phyloP scores from a whole-genome alignment of 1,284 basidiomycete species.

The Malassezia equina region DNA sequence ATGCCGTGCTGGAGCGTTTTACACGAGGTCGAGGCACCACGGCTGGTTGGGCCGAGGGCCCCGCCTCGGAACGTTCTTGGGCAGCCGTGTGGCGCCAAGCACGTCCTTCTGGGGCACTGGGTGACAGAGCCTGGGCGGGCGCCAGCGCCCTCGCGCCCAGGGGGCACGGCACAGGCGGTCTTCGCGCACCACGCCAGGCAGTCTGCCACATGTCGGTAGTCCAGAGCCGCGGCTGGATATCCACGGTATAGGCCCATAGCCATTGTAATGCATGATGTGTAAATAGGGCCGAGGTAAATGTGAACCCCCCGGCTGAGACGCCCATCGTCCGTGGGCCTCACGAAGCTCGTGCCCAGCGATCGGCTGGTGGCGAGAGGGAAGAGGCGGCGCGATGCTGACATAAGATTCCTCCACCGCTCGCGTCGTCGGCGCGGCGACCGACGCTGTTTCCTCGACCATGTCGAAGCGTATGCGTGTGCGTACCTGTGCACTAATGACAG shows the following conservation, averaged over 20 bases:
- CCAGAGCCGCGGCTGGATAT: conserved; percentile 9
- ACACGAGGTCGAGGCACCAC: background rate
- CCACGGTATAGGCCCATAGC: conserved; percentile 14
- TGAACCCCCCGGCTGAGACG: background rate
- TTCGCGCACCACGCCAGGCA: background rate
- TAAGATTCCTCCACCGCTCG: background rate
- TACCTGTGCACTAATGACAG: conserved; percentile 50
- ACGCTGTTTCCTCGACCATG: background rate
- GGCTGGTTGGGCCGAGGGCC: background rate
- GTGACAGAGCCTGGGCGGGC: background rate
- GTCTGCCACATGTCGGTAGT: background rate
- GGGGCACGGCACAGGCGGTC: background rate
- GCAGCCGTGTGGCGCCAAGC: background rate
- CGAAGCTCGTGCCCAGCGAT: background rate
- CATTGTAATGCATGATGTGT: conserved; percentile 11
- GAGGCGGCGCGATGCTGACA: background rate
- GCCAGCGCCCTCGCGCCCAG: background rate
- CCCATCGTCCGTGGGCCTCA: background rate
- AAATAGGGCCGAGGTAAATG: conserved; percentile 6
- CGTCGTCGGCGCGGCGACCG: background rate
- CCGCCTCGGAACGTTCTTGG: background rate
- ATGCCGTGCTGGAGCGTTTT: background rate
- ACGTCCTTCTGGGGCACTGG: background rate
- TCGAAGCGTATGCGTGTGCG: conserved; percentile 16
- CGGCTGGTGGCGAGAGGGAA: background rate